phyloP scores from a whole-genome alignment of 768 basidiomycete genomes.

The Suillus americanus region DNA sequence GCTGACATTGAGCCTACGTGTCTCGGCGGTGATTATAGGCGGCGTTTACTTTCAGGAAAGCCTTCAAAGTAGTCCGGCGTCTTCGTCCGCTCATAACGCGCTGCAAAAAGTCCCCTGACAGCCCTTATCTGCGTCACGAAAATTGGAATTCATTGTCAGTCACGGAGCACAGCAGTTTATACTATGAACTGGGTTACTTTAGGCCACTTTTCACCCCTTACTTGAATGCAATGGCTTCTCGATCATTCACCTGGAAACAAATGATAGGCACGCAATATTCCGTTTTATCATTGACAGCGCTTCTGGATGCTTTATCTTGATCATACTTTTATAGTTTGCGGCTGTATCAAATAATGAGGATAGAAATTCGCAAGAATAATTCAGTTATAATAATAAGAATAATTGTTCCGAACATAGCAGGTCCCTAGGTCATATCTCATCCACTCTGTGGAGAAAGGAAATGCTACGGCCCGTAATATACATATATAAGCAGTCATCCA shows the following conservation, averaged over 20 bases:
- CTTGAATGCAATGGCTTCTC: no score
- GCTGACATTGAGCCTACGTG: conserved; percentile 1
- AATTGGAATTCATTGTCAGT: background rate
- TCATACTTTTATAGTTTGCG: background rate
- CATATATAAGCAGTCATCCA: conserved; percentile 1
- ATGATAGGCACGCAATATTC: background rate
- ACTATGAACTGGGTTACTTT: background rate
- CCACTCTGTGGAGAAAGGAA: background rate
- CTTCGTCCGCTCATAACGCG: background rate
- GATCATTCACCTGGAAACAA: background rate
- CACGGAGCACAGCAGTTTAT: background rate
- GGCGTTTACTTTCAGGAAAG: background rate
- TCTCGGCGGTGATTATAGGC: conserved; percentile 5
- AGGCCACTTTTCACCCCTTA: background rate
- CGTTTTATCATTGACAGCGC: background rate
- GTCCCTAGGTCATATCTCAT: background rate
- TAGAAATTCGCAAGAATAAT: background rate
- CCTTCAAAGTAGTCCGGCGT: background rate
- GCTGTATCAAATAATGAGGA: background rate
- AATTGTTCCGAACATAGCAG: background rate
- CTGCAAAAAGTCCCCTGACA: background rate
- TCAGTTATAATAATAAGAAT: conserved; percentile 4
- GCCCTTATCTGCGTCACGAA: background rate
- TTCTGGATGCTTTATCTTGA: background rate
- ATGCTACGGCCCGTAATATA: background rate